Evolutionary conservation across 163 green algal genomes (phyloP), one percentile per base, ranked within the genome.

Genomic region (Chlamydomonas reinhardtii): DNA sequence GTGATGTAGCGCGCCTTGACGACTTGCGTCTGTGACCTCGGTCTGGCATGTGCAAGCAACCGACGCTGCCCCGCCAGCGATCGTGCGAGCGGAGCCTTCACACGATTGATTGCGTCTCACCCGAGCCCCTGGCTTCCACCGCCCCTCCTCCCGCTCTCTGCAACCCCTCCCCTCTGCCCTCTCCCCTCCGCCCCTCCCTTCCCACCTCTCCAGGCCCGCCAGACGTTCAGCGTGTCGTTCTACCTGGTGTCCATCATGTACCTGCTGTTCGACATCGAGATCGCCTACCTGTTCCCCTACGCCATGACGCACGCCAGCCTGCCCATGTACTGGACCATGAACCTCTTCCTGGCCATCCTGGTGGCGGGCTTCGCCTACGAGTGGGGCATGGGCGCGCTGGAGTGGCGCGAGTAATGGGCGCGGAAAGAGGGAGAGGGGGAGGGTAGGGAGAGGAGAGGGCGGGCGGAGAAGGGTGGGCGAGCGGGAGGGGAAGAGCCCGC

Each of bases 211-310:
- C 83, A 91, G 88, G 86, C 89, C 27, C 89, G 89, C 56, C 86
- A 91, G 86, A 91, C 85, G 25, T 92, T 92, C 86, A 84, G 62
- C 61, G 86, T 92, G n/a, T 91, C 85, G 24, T 92, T 92, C 89
- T 92, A 92, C 86, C 86, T 92, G n/a, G 89, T 92, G 39, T 89
- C 89, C 69, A 92, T 92, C 86, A 92, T 92, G 89, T 92, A 92
- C 86, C 86, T 92, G 76, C 85, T 92, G 61, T 92, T 92, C 71
- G 89, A 92, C 73, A 92, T 92, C 84, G 89, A 92, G 89, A 92
- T 92, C 48, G 83, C 76, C 43, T 92, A 92, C 83, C 76, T 92
- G 8, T 89, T 92, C 89, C 89, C 89, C 17, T 91, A 92, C 72
- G 85, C 89, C 76, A 90, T 92, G 85, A 84, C 65, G 61, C 89